These are phyloP conservation scores for Fagopyrum esculentum DNA, from an alignment of 148 eudicot species.

Conservation along the genomic window DNA sequence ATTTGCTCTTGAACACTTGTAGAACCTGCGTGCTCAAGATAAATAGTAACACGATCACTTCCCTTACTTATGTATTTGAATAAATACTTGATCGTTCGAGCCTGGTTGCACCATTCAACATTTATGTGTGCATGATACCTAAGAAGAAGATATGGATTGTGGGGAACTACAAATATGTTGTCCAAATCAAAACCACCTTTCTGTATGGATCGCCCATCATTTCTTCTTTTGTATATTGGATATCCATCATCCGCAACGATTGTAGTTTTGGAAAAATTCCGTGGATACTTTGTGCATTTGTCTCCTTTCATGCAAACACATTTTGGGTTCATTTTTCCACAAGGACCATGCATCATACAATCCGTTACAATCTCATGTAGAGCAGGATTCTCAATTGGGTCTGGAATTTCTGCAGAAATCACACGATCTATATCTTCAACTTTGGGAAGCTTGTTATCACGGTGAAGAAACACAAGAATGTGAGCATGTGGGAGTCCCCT, in stretches of 20 bases:
- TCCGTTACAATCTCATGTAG: not conserved
- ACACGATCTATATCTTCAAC: not conserved
- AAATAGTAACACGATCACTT: not conserved
- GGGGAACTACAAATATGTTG: not conserved
- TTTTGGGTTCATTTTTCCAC: not conserved
- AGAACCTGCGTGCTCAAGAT: not conserved
- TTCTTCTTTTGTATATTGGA: constrained; percentile 6
- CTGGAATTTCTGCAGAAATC: not conserved
- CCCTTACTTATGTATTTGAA: constrained; percentile 22
- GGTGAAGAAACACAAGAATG: too few relatives aligned
- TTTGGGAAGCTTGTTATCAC: too few relatives aligned
- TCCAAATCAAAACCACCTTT: not conserved
- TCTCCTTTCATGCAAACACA: not conserved
- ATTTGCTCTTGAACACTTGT: too few relatives aligned
- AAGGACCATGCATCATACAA: not conserved
- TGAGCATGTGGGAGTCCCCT: too few relatives aligned
- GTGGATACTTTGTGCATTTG: constrained; percentile 14
- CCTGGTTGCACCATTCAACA: constrained; percentile 21
- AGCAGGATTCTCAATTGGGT: not conserved
- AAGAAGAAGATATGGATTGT: not conserved
- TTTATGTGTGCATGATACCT: constrained; percentile 16
- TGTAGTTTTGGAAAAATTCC: not conserved
- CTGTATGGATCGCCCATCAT: not conserved
- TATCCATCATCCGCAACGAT: constrained; percentile 6
- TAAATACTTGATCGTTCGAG: constrained; percentile 13